Evolutionary conservation across 345 rosid species (phyloP).

Genomic region (Syzygium aqueum): DNA sequence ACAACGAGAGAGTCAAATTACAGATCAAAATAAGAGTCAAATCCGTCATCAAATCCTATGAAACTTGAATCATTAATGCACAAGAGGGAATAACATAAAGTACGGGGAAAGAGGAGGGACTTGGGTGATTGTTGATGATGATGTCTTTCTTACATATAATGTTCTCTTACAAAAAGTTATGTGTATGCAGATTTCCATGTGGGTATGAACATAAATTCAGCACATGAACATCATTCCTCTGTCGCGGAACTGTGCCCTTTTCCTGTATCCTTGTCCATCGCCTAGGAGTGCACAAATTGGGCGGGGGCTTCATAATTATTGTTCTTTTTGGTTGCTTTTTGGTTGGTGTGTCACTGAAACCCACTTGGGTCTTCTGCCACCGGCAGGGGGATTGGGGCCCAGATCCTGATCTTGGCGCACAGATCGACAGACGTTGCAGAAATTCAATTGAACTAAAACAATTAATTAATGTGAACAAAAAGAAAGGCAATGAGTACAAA

Average conservation of each 20-base stretch:
- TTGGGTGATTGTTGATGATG: neutral
- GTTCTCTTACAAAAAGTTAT: neutral
- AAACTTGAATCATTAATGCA: neutral
- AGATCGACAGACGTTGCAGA: neutral
- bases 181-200: neutral
- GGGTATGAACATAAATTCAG: neutral
- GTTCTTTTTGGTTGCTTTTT: neutral
- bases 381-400: neutral
- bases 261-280: neutral
- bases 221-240: neutral
- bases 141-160: neutral
- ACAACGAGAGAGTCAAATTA: neutral
- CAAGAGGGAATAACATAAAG: neutral
- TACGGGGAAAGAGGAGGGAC: neutral
- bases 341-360: neutral
- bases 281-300: neutral
- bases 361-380: neutral
- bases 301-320: neutral
- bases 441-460: neutral
- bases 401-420: neutral
- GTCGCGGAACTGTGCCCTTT: neutral
- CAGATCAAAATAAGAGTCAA: neutral
- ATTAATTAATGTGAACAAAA: neutral
- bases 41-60: neutral
- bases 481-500: neutral